A percentile compares a stretch with the other conserved stretches of the same genome.
These are phyloP conservation scores for Rosellinia necatrix DNA, from an alignment of 2,329 filamentous ascomycete genomes.

Conservation along the genomic window DNA sequence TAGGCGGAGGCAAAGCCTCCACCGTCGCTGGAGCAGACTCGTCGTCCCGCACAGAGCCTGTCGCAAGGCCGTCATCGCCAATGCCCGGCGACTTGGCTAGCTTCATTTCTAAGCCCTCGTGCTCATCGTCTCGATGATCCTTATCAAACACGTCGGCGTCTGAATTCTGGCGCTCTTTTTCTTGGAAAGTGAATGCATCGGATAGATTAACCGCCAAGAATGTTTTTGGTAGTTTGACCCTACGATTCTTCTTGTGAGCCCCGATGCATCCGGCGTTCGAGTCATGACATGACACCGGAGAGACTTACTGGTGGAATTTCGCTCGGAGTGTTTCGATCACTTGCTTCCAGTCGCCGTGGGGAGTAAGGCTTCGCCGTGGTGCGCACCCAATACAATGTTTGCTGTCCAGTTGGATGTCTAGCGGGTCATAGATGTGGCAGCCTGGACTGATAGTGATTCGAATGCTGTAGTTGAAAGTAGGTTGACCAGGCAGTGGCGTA, in stretches of 20 bases:
- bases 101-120: conserved; percentile 36
- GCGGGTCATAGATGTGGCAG: conserved; percentile 93
- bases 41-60: conserved; percentile 20
- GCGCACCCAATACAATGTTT: conserved; percentile 96
- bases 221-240: conserved; percentile 69
- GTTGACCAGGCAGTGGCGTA: conserved; percentile 58
- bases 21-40: conserved; percentile 10
- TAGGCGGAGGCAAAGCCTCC: conserved; percentile 33
- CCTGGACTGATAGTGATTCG: conserved; percentile 94
- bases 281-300: background rate
- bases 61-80: conserved; percentile 26
- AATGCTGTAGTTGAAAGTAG: conserved; percentile 91
- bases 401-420: conserved; percentile 95
- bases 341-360: conserved; percentile 93
- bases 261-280: conserved; percentile 2
- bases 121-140: conserved; percentile 42
- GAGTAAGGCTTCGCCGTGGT: conserved; percentile 84
- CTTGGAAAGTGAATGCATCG: conserved; percentile 64
- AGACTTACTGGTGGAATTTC: conserved; percentile 87
- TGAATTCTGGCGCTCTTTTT: conserved; percentile 56
- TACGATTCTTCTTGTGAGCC: conserved; percentile 38
- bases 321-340: conserved; percentile 94
- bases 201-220: conserved; percentile 69
- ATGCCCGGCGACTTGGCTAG: conserved; percentile 21
- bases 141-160: conserved; percentile 56